Conservation (phyloP, 305 asterid genomes). For the Andrographis paniculata region DNA sequence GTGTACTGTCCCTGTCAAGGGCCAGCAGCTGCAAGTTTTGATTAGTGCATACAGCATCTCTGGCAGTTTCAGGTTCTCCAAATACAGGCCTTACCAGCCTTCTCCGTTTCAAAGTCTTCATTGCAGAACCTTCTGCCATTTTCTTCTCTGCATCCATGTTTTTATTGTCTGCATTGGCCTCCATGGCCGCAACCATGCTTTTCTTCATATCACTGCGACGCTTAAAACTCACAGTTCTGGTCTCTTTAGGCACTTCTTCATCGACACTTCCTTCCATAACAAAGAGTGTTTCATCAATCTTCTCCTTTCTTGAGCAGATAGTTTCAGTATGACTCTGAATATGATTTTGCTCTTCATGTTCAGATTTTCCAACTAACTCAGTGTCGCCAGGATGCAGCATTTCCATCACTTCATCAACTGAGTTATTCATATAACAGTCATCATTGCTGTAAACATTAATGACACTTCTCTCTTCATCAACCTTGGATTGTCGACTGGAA, state of each 20-base stretch:
- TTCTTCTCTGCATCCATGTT: conserved; percentile 14
- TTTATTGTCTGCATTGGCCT: conserved; percentile 14
- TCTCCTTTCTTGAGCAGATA: conserved; percentile 19
- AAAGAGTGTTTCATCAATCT: conserved; percentile 14
- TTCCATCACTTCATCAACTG: conserved; percentile 63
- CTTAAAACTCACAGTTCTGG: conserved; percentile 49
- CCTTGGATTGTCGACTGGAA: conserved; percentile 16
- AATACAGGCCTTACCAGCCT: conserved; percentile 56
- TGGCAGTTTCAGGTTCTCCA: conserved; percentile 22
- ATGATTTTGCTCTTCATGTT: conserved; percentile 22
- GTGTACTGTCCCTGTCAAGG: neutral
- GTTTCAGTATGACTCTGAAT: conserved; percentile 18
- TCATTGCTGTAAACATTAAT: conserved; percentile 3
- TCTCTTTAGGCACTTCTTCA: conserved; percentile 40
- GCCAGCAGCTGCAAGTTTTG: neutral
- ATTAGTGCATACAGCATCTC: neutral
- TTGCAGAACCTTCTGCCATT: conserved; percentile 22
- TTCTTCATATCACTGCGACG: conserved; percentile 47
- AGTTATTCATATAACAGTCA: conserved; percentile 27
- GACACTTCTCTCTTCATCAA: conserved; percentile 23
- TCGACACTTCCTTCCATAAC: conserved; percentile 21
- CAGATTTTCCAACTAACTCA: conserved; percentile 21
- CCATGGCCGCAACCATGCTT: conserved; percentile 16
- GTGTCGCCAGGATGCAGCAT: conserved; percentile 29
- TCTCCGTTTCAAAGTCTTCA: conserved; percentile 34